These are phyloP conservation scores for Trametes coccinea DNA, from an alignment of 768 basidiomycete genomes.

Conservation along the genomic window DNA sequence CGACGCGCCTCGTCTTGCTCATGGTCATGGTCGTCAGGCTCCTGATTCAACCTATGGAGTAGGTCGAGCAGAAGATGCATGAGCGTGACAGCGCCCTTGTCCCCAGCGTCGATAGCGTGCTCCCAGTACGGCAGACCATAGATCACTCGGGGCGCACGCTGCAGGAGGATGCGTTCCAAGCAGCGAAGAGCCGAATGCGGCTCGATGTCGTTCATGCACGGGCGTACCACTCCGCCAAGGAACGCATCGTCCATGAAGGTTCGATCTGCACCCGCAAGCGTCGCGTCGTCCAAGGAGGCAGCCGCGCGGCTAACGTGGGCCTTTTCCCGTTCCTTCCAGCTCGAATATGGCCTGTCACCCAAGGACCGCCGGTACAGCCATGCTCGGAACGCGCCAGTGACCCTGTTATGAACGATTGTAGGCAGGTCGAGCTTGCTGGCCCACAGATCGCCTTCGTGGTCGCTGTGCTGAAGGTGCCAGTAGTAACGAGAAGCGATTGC, in stretches of 20 bases:
- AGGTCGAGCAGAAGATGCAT: constrained; percentile 20
- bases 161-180: constrained; percentile 13
- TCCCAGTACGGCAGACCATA: constrained; percentile 19
- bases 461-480: not conserved
- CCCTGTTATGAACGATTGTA: not conserved
- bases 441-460: not conserved
- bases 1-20: constrained; percentile 2
- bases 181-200: constrained; percentile 16
- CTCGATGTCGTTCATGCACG: constrained; percentile 21
- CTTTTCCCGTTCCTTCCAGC: constrained; percentile 22
- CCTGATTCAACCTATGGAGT: constrained; percentile 9
- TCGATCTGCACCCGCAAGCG: constrained; percentile 14
- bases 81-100: constrained; percentile 8
- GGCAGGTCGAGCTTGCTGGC: constrained; percentile 11
- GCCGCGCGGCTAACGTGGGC: not conserved
- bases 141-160: constrained; percentile 16
- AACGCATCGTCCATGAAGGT: constrained; percentile 23
- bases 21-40: not conserved
- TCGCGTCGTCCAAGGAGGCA: constrained; percentile 8
- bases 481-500: constrained; percentile 10
- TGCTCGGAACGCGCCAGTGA: not conserved
- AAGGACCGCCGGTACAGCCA: constrained; percentile 4
- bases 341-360: not conserved
- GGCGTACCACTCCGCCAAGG: constrained; percentile 16
- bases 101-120: not conserved